Conservation (phyloP, 371 early-diverging fungal species). For the Mortierella sp. region DNA sequence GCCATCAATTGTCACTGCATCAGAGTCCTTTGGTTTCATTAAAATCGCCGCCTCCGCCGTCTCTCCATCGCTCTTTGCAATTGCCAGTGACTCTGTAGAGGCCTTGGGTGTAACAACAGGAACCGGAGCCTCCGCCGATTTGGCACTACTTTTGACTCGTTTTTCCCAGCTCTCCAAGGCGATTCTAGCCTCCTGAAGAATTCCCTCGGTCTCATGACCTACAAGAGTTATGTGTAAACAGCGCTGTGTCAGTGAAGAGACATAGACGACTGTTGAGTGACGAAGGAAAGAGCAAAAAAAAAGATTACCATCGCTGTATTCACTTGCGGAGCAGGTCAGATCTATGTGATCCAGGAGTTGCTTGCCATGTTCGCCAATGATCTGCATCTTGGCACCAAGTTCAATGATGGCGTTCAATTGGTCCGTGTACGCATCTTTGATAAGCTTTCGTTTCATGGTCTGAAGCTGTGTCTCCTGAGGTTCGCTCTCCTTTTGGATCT, state of each 20-base stretch:
- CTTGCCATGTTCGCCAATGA: slow-evolving; percentile 53
- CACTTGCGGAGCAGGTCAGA: not conserved
- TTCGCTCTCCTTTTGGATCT: slow-evolving; percentile 34
- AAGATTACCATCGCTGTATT: slow-evolving; percentile 22
- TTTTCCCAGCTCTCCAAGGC: slow-evolving; percentile 43
- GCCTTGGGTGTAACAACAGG: slow-evolving; percentile 4
- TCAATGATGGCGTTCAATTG: slow-evolving; percentile 49
- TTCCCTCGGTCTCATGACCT: slow-evolving; percentile 38
- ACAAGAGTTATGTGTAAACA: not conserved
- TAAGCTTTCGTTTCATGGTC: slow-evolving; percentile 36
- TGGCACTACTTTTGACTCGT: not conserved
- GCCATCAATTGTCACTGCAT: not conserved
- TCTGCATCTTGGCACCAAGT: slow-evolving; percentile 51
- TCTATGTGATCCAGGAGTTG: slow-evolving; percentile 48
- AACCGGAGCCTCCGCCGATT: slow-evolving; percentile 7
- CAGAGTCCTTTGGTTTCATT: slow-evolving; percentile 1
- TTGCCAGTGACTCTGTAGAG: not conserved
- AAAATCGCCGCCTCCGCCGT: not conserved
- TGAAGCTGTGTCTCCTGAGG: slow-evolving; percentile 36
- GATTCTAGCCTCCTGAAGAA: slow-evolving; percentile 43
- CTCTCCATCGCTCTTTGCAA: not conserved
- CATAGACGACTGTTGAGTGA: not conserved
- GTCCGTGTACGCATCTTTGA: slow-evolving; percentile 46
- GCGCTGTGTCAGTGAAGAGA: not conserved
- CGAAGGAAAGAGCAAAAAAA: not conserved